Percentiles rank a stretch among this genome's conserved stretches.
These are phyloP conservation scores for Pholiota adiposa DNA, from an alignment of 1,284 basidiomycete species.

Conservation along the genomic window DNA sequence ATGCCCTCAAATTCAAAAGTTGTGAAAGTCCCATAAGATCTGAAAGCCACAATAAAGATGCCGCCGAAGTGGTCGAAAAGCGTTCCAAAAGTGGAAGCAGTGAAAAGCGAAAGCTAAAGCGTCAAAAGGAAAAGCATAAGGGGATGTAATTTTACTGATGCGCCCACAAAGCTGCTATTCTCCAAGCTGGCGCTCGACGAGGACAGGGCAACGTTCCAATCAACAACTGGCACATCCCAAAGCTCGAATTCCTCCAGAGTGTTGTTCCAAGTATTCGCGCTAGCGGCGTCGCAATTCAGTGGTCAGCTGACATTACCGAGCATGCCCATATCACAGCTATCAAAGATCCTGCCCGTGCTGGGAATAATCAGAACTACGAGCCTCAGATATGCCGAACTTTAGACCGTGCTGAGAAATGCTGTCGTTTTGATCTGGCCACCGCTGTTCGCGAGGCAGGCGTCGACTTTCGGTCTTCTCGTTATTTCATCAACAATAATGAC, in stretches of 20 bases:
- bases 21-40: no score
- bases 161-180: constrained; percentile 29
- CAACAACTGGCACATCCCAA: constrained; percentile 31
- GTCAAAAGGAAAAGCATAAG: no score
- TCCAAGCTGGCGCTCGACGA: constrained; percentile 21
- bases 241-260: constrained; percentile 35
- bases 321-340: constrained; percentile 32
- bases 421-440: constrained; percentile 27
- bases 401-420: constrained; percentile 29
- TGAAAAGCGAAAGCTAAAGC: no score
- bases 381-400: constrained; percentile 32
- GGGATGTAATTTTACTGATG: no score
- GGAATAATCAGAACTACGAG: constrained; percentile 32
- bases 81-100: no score
- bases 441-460: constrained; percentile 20
- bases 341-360: constrained; percentile 27
- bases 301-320: constrained; percentile 35
- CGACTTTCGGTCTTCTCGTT: constrained; percentile 3
- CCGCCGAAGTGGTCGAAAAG: no score
- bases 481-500: not conserved
- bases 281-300: constrained; percentile 30
- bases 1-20: no score
- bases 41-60: no score
- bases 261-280: constrained; percentile 27
- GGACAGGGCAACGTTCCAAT: constrained; percentile 21